Percentiles rank a stretch among this genome's conserved stretches.
phyloP scores from a whole-genome alignment of 768 basidiomycete genomes.

The Tricholoma flavovirens region DNA sequence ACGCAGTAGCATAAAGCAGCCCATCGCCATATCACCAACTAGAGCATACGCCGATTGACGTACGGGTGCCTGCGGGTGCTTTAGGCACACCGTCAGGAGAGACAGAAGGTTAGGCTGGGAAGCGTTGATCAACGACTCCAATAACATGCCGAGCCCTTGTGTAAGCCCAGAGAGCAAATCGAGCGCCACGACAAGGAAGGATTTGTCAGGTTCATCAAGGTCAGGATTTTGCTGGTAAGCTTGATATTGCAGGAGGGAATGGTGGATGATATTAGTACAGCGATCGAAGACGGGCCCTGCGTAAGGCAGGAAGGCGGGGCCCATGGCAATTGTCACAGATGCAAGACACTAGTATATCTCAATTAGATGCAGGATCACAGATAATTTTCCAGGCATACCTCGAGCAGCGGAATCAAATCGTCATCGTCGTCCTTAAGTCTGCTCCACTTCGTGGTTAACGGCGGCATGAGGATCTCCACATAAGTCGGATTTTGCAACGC shows the following conservation, averaged over 20 bases:
- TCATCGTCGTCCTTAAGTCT: slow-evolving; percentile 87
- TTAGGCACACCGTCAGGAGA: slow-evolving; percentile 82
- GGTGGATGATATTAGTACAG: slow-evolving; percentile 81
- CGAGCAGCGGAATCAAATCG: slow-evolving; percentile 89
- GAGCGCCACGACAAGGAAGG: slow-evolving; percentile 97
- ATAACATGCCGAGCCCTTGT: slow-evolving; percentile 79
- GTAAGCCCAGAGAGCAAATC: slow-evolving; percentile 94
- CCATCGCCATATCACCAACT: slow-evolving; percentile 96
- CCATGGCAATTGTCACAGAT: slow-evolving; percentile 95
- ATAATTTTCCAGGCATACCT: slow-evolving; percentile 48
- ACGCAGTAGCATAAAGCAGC: slow-evolving; percentile 81
- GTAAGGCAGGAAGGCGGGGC: slow-evolving; percentile 81
- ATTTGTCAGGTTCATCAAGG: slow-evolving; percentile 91
- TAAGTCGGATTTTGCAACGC: slow-evolving; percentile 81
- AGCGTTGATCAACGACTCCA: slow-evolving; percentile 66
- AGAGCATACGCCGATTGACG: slow-evolving; percentile 98
- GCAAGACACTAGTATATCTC: slow-evolving; percentile 72
- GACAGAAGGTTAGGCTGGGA: slow-evolving; percentile 75
- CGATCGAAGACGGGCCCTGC: slow-evolving; percentile 90
- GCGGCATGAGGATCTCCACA: slow-evolving; percentile 96
- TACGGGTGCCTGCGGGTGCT: slow-evolving; percentile 93
- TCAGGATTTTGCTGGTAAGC: slow-evolving; percentile 85
- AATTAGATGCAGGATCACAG: not conserved
- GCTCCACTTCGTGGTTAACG: slow-evolving; percentile 85
- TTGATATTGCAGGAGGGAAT: slow-evolving; percentile 79